Evolutionary conservation across 2,329 filamentous ascomycete genomes (phyloP), one percentile per base, ranked within the genome.

Genomic region (Thielaviopsis cerberus): DNA sequence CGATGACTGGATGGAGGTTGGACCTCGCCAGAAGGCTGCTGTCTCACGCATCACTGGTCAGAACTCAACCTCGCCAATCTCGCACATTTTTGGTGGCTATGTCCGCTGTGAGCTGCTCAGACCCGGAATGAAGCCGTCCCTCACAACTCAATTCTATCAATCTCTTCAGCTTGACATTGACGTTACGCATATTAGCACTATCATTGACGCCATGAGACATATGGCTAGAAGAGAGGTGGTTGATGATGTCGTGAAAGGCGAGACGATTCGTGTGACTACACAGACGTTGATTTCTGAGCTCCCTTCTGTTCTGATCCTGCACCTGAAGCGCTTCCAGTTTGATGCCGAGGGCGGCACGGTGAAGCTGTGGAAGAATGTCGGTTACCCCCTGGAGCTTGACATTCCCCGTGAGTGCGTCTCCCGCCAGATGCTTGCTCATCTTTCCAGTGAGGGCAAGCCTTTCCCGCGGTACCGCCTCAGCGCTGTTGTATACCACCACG

Each of bases 351-450:
- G 84, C 51, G 89, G 89, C 24, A 94, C 89, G 0, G 85, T 95
- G 66, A 98, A 98, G 75, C 94, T 97, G 63, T 96, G 91, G 88
- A 98, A 97, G 74, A 94, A 91, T 73, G 78, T 98, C 60, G 91
- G 89, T 22, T 98, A 98, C 66, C 92, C 92, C 0, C 74, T 98
- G 26, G 90, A 97, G 66, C 76, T 98, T 55, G 91, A 97, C 68
- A 88, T 98, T 62, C 92, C 92, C 0, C 85, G 84, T 59, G 91
- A 97, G 67, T 85, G 88, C 10, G 85, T 98, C 66, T 85, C 89
- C 11, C 81, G 84, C 27, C 80, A 85, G 65, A 85, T 83, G 68
- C 81, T 85, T 57, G 82, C 81, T 63, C 76, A 77, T 51, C 74
- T 86, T 62, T 74, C 78, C 25, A 74, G 80, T 17, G 81, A 84